Base-by-base conservation (phyloP, 805 yeast species). In the Suhomyces tanzawaensis region DNA sequence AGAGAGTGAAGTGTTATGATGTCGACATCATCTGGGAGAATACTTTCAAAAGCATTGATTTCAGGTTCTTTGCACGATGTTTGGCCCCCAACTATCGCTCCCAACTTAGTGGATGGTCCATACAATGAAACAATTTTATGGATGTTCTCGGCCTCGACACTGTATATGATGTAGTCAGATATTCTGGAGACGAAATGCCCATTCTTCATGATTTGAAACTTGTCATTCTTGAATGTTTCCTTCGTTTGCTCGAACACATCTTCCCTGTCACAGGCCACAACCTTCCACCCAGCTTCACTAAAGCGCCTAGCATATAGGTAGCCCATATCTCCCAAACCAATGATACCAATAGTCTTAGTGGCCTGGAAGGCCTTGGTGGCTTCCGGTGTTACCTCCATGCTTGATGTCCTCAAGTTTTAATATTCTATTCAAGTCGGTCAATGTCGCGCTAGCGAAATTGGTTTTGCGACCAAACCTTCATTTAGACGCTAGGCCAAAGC, bases 321-420 rank as follows among this genome's bases (percentile, higher is more conserved):
- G 6, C 99, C 99, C 99, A 93, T 93, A 59, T 91, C 98, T 21
- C 99, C 99, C 24, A 91, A 74, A 3, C 99, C 99, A 42, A 93
- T 90, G 46, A 93, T 85, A 2, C 99, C 99, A 32, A 93, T 76
- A 15, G 69, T 70, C 55, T 82, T 83, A 15, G 67, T 46, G 11
- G 27, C 26, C 23, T 41, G 32, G 16, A 43, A 34, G 19, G 28
- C 14, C 16, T 19, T 9, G 13, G 30, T 15, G 32, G 18, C 19
- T 12, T 26, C 19, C 17, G 34, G 27, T 7, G 27, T 24, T 12
- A 24, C 27, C 23, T n/a, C n/a, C n/a, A n/a, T n/a, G n/a, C n/a
- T n/a, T n/a, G n/a, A n/a, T n/a, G n/a, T n/a, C n/a, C n/a, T n/a
- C n/a, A n/a, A n/a, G n/a, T n/a, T n/a, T n/a, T n/a, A n/a, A n/a